Conservation (phyloP, 2,329 filamentous ascomycete genomes). For the Exophiala xenobiotica region DNA sequence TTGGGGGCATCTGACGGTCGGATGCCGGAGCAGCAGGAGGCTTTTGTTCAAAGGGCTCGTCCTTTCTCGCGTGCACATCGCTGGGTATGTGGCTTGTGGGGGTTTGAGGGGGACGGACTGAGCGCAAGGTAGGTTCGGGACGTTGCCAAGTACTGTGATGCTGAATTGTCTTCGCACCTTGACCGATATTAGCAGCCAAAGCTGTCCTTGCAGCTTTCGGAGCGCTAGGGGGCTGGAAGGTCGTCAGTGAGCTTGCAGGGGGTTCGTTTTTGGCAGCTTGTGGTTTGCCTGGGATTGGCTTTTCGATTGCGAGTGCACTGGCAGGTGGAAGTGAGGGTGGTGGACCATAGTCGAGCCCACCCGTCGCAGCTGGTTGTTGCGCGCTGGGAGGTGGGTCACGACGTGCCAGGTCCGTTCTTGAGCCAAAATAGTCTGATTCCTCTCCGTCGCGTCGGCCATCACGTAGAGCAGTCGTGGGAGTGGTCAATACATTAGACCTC, state of each 20-base stretch:
- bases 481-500: slow-evolving; percentile 18
- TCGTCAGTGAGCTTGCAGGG: slow-evolving; percentile 9
- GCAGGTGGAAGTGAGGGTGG: slow-evolving; percentile 27
- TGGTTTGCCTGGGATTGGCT: slow-evolving; percentile 8
- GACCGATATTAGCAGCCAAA: slow-evolving; percentile 4
- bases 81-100: slow-evolving; percentile 9
- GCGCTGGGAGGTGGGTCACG: slow-evolving; percentile 16
- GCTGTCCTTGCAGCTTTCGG: slow-evolving; percentile 43
- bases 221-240: slow-evolving; percentile 43
- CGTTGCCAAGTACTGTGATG: slow-evolving; percentile 18
- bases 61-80: slow-evolving; percentile 18
- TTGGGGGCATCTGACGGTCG: slow-evolving; percentile 27
- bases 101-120: slow-evolving; percentile 15
- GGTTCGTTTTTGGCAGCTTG: slow-evolving; percentile 16
- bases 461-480: slow-evolving; percentile 15
- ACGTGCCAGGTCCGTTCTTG: slow-evolving; percentile 14
- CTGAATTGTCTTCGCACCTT: slow-evolving; percentile 15
- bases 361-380: slow-evolving; percentile 20
- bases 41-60: slow-evolving; percentile 21
- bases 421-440: slow-evolving; percentile 28
- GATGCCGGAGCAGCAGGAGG: slow-evolving; percentile 10
- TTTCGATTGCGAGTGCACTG: slow-evolving; percentile 23
- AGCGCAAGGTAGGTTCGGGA: slow-evolving; percentile 15
- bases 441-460: slow-evolving; percentile 29
- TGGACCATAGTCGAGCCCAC: slow-evolving; percentile 31